Evolutionary conservation across 2,329 filamentous ascomycete species (phyloP).

Genomic region (Alternaria novae-zelandiae): DNA sequence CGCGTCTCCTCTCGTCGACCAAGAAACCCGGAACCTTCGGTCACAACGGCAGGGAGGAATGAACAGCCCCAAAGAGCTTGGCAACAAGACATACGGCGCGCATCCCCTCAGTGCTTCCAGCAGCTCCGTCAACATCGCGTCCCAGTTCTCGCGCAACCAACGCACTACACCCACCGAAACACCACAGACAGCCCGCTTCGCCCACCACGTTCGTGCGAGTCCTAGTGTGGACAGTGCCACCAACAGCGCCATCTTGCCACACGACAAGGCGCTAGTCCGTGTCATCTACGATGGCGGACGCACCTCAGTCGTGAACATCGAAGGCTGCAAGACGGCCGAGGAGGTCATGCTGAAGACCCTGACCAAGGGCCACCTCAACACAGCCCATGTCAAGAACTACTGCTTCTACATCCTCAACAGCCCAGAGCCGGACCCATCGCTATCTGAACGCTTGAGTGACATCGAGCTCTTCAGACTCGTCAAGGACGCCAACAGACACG

Average conservation of each 20-base stretch:
- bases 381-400: constrained; percentile 92
- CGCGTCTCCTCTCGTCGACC: constrained; percentile 71
- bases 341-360: constrained; percentile 91
- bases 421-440: constrained; percentile 78
- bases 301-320: constrained; percentile 92
- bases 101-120: constrained; percentile 61
- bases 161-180: constrained; percentile 66
- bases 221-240: constrained; percentile 82
- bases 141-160: constrained; percentile 51
- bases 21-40: constrained; percentile 58
- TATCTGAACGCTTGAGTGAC: constrained; percentile 83
- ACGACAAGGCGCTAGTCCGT: constrained; percentile 86
- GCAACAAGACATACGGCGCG: constrained; percentile 62
- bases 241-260: constrained; percentile 79
- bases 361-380: constrained; percentile 84
- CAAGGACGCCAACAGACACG: constrained; percentile 81
- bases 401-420: constrained; percentile 95
- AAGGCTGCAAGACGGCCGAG: constrained; percentile 87
- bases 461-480: constrained; percentile 90
- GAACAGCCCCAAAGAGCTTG: constrained; percentile 61
- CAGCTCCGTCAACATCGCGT: constrained; percentile 53
- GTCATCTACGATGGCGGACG: constrained; percentile 92
- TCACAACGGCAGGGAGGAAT: constrained; percentile 66
- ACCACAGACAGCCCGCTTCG: constrained; percentile 66
- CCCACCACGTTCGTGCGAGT: constrained; percentile 76